phyloP scores from a whole-genome alignment of 306 rosid genomes.

The Medicago truncatula region MtrunA17r5.0-ANR NC_053046.1:3549001-3549500 shows the following conservation, averaged over 20 bases:
- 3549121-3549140: not conserved
- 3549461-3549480: no score
- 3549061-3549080: slow-evolving; percentile 43
- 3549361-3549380: no score
- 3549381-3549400: no score
- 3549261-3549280: not conserved
- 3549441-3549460: no score
- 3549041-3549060: not conserved
- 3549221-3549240: not conserved
- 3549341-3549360: no score
- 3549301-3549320: not conserved
- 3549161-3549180: not conserved
- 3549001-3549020: slow-evolving; percentile 61
- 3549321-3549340: not conserved
- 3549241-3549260: not conserved
- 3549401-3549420: no score
- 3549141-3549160: not conserved
- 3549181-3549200: not conserved
- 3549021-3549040: slow-evolving; percentile 42
- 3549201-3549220: not conserved
- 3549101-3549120: not conserved
- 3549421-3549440: no score
- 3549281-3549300: not conserved
- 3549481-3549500: no score
- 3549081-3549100: slow-evolving; percentile 9